phyloP scores from a whole-genome alignment of 352 stramenopile genomes.

The Phytophthora citrophthora region DNA sequence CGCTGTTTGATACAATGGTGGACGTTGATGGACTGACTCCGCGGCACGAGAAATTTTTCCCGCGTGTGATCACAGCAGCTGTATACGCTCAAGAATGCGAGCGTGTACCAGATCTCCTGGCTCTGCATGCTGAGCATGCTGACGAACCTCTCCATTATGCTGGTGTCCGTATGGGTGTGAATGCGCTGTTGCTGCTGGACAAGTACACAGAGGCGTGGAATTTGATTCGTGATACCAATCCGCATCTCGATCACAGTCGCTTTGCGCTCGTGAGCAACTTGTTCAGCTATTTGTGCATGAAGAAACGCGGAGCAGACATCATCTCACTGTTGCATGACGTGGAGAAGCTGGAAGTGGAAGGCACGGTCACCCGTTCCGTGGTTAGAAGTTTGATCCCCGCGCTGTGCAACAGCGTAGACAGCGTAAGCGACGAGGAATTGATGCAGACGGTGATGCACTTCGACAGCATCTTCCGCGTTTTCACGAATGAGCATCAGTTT shows the following conservation, averaged over 20 bases:
- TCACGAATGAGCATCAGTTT: conserved; percentile 44
- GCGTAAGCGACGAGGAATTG: conserved; percentile 46
- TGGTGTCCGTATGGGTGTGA: conserved; percentile 59
- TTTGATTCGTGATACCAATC: conserved; percentile 43
- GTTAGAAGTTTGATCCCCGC: conserved; percentile 46
- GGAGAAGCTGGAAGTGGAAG: conserved; percentile 35
- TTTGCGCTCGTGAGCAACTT: conserved; percentile 49
- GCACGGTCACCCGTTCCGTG: conserved; percentile 41
- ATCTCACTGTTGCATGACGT: conserved; percentile 42
- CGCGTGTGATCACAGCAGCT: conserved; percentile 58
- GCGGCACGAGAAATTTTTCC: conserved; percentile 43
- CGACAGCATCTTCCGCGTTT: conserved; percentile 41
- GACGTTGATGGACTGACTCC: conserved; percentile 48
- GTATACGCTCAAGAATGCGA: conserved; percentile 61
- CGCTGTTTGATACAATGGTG: conserved; percentile 73
- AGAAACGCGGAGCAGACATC: conserved; percentile 42
- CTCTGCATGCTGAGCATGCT: conserved; percentile 38
- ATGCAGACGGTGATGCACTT: conserved; percentile 36
- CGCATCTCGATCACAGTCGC: conserved; percentile 28
- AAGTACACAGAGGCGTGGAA: conserved; percentile 45
- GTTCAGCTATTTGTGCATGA: conserved; percentile 50
- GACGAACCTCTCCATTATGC: conserved; percentile 39
- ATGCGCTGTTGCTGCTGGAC: conserved; percentile 61
- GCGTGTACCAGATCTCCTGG: conserved; percentile 46
- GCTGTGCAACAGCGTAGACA: conserved; percentile 41